Evolutionary conservation across 2,329 filamentous ascomycete genomes (phyloP), one percentile per base, ranked within the genome.

Genomic region (Celoporthe dispersa): DNA sequence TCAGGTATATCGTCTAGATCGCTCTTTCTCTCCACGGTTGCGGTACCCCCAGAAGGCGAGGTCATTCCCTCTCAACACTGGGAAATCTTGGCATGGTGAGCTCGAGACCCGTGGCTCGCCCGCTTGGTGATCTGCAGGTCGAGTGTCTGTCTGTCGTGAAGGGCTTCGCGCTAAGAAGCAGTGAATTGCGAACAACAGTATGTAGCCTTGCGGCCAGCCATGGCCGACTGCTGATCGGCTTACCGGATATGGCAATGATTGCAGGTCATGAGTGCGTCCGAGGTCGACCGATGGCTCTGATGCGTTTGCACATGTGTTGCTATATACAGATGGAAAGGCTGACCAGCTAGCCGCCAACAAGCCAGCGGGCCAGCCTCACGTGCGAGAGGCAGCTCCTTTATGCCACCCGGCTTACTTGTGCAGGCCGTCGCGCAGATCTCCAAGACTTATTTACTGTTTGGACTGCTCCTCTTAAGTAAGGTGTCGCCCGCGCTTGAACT

Each of bases 161-260:
- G 57, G 19, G 33, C 57, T 19, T 37, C 57, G 7, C 22, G 11
- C 16, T 12, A 37, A 25, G 25, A 57, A 31, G 28, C 53, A 31
- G 11, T 31, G 3, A 7, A 33, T 8, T 57, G 28, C 53, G 16
- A 57, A 22, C 22, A n/a, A 48, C 7, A 48, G 28, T 14, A 57
- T 16, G 25, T 57, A 57, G 53, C 28, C 57, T 60, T 37, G 22
- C 57, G 16, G 48, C 19, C 55, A 64, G 64, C 64, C 35, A 55
- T 11, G 41, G 48, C 63, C 61, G 41, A 48, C 63, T 64, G 60
- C 62, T 37, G 65, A 67, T n/a, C 70, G 70, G 70, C 22, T 69
- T 71, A 55, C 70, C 70, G 25, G 44, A 71, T 69, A 28, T 48
- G 70, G 70, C 37, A 67, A 51, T 28, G 37, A n/a, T 12, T 25